Base-by-base conservation (phyloP, 768 basidiomycete species). In the Termitomyces sp. region DNA sequence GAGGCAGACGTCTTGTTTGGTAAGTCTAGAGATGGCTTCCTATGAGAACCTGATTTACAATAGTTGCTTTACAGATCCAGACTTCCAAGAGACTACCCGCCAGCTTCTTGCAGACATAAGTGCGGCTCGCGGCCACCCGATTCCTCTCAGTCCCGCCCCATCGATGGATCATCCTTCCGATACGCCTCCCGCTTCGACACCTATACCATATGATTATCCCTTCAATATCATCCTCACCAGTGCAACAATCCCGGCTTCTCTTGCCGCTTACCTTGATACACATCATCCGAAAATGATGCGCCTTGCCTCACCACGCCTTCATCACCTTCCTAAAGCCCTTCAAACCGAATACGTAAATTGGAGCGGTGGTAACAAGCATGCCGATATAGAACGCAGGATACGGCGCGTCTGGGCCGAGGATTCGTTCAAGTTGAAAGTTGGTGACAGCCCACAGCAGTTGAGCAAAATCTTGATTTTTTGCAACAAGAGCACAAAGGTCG, bases 1-100 rank as follows among this genome's bases (percentile, higher is more conserved):
- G 94, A 97, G 67, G 94, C 94, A 0, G 94, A 96, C 67, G 84
- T 97, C 50, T 74, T 95, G 13, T 87, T 96, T 54, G 92, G 94
- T 91, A 81, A 70, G 45, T n/a, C 22, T 14, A 33, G 41, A 38
- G 41, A 41, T 3, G 10, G 33, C 43, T n/a, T 16, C 47, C 28
- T 45, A 18, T 36, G 13, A 51, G 28, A 9, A 28, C n/a, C 38
- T 20, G 52, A 26, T 52, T 10, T 38, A 41, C 10, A 52, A 20
- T n/a, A 24, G 16, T 10, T 40, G 54, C 45, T 58, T 16, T 30
- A 5, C 62, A 95, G 93, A 94, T 66, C 78, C 85, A 1, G 92
- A 95, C 68, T 96, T 96, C 68, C 78, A 85, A 59, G 82, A 85
- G 54, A 80, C 86, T 32, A 95, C 93, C 0, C 74, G 83, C 2